Evolutionary conservation across 1,139 yeast genomes (phyloP), one percentile per base, ranked within the genome.

Genomic region (Lodderomyces pseudojiufengensis): DNA sequence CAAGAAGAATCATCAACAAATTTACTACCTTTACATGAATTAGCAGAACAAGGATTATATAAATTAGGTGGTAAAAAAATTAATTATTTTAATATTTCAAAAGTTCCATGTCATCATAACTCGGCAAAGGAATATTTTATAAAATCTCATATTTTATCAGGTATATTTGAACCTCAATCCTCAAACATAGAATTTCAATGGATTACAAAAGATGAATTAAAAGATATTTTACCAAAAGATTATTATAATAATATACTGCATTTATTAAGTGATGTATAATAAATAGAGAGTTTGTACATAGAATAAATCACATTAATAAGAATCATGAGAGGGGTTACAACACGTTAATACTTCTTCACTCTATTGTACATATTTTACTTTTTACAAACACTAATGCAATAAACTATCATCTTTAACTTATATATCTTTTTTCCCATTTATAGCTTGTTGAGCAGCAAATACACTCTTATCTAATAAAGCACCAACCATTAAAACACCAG

Each of bases 401-500:
- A n/a, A n/a, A n/a, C n/a, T 14, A 4, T 15, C 13, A 9, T 20
- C 28, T 15, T 20, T 13, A 15, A 18, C 32, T 47, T 55, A 69
- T 39, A 63, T 36, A 41, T 68, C 69, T 52, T 92, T 90, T 60
- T 88, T 86, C 21, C 84, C 79, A 58, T 78, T 73, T 25, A 90
- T 63, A 9, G 82, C 87, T 56, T 78, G 78, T 55, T 87, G 92
- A 1, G 96, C 96, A 15, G 85, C 94, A 78, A 87, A 88, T 8
- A 87, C 84, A 3, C 94, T 80, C 44, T 90, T 74, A 57, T 92
- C 98, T 33, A 90, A 61, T 31, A 90, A 76, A 0, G 96, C 83
- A 6, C 95, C 97, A 14, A 92, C 90, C 37, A 96, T 92, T 42
- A 92, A 69, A 9, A 92, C 92, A 28, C 97, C 97, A 8, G 97